Conservation (phyloP, 257 asterid genomes). For the Sherardia arvensis region DNA sequence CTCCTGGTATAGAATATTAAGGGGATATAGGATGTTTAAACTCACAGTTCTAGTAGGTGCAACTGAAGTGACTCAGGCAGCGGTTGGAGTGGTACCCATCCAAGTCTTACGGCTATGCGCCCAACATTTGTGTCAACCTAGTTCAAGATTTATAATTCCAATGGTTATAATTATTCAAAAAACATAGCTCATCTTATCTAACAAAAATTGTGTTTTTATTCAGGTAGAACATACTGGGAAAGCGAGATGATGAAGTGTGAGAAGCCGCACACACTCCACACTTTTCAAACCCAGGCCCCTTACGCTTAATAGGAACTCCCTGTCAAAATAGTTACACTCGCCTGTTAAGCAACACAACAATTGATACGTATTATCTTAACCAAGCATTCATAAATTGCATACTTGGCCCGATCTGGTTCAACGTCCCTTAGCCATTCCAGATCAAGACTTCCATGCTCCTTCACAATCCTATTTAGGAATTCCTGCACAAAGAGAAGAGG, state of each 20-base stretch:
- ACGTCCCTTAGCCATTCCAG: constrained; percentile 93
- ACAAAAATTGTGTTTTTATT: background rate
- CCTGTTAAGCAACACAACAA: background rate
- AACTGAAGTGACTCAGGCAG: constrained; percentile 95
- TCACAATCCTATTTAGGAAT: constrained; percentile 72
- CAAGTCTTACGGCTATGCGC: constrained; percentile 95
- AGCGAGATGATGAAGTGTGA: constrained; percentile 98
- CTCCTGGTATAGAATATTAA: background rate
- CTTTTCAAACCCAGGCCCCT: constrained; percentile 96
- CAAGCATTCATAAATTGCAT: constrained; percentile 17
- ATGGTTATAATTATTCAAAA: constrained; percentile 6
- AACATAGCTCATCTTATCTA: constrained; percentile 4
- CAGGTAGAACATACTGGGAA: constrained; percentile 72
- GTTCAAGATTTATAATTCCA: constrained; percentile 17
- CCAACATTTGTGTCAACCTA: constrained; percentile 98
- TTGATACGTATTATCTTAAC: constrained; percentile 8
- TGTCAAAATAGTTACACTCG: constrained; percentile 29
- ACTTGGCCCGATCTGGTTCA: constrained; percentile 97
- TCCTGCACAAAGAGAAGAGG: constrained; percentile 40
- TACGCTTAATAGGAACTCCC: constrained; percentile 86
- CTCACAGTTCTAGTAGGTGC: constrained; percentile 93
- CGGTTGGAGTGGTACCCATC: constrained; percentile 99
- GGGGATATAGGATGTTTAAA: constrained; percentile 10
- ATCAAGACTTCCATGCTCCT: constrained; percentile 82
- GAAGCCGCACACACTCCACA: constrained; percentile 93